Base-by-base conservation (phyloP, 106 monocot genomes). In the Chionographis japonica region DNA sequence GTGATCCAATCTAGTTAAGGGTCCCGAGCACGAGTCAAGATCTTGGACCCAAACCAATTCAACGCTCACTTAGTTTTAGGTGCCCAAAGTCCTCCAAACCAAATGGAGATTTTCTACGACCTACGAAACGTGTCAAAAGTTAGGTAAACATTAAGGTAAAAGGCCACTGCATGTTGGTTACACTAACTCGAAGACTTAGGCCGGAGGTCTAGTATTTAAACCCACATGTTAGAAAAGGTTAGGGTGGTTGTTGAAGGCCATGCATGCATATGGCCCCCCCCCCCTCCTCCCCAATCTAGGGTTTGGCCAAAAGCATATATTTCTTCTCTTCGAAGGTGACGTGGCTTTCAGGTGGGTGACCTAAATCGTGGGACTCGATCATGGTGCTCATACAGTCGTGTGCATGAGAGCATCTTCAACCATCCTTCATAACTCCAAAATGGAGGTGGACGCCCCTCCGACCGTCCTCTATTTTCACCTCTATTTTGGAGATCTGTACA, bases 131-230 rank as follows among this genome's bases (percentile, higher is more conserved):
- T 15, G 61, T 61, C 61, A 66, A 65, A 36, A 66, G 65, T 66
- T 66, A 52, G 51, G 65, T 66, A 35, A 52, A 27, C 1, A 10
- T 4, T 66, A 10, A 52, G 65, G 65, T 66, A 36, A 51, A 52
- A 66, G 12, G 6, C 7, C 50, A 50, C 14, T 17, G 46, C 6
- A 64, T 64, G 63, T 64, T 64, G 19, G 63, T 49, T 46, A 50
- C 63, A 42, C 65, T 51, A 66, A 66, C 51, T 35, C 65, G 27
- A 18, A 40, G 50, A 20, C 65, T 66, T 66, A 20, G 50, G 18
- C 5, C 1, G 27, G 27, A 27, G 27, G 27, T 27, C 27, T 27
- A 27, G 61, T 61, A 38, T 61, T 13, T 37, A 12, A 61, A 61
- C 37, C 38, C 19, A 4, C 13, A 4, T 15, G n/a, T 55, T 16